Conservation (phyloP, 495 filamentous ascomycete species). For the Hypoxylon perforatum region DNA sequence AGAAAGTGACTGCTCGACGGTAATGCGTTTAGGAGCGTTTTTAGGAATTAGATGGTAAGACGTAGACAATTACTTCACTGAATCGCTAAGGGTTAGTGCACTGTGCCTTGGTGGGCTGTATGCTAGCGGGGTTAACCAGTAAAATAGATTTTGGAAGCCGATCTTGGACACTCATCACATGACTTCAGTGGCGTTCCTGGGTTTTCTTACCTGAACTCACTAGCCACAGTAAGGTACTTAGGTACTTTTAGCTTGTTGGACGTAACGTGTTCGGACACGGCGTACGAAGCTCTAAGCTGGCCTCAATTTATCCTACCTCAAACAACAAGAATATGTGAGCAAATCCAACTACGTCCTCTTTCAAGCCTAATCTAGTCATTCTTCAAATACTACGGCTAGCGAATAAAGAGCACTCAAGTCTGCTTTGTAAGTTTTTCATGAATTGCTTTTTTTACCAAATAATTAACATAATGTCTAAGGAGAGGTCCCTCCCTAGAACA, state of each 20-base stretch:
- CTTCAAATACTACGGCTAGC: neutral
- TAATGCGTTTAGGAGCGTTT: neutral
- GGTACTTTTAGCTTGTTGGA: neutral
- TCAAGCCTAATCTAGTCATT: neutral
- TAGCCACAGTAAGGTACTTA: slow-evolving; percentile 15
- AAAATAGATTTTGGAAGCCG: slow-evolving; percentile 5
- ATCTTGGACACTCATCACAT: slow-evolving; percentile 2
- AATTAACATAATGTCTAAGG: slow-evolving; percentile 24
- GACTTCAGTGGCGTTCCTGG: too few relatives aligned
- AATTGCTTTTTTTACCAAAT: slow-evolving; percentile 8
- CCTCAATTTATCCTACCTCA: slow-evolving; percentile 39
- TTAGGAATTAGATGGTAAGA: slow-evolving; percentile 14
- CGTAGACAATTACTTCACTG: slow-evolving; percentile 20
- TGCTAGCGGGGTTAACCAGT: slow-evolving; percentile 27
- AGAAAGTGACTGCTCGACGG: neutral
- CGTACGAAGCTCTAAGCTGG: slow-evolving; percentile 43
- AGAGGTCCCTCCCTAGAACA: slow-evolving; percentile 13
- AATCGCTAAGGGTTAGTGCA: slow-evolving; percentile 7
- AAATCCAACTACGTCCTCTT: slow-evolving; percentile 15
- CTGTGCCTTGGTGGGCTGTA: slow-evolving; percentile 33
- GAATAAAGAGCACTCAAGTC: slow-evolving; percentile 1
- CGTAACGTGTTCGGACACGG: neutral
- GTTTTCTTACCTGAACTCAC: neutral
- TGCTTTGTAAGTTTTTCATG: slow-evolving; percentile 10
- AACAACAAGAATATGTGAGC: slow-evolving; percentile 19